phyloP scores from a whole-genome alignment of 2,329 filamentous ascomycete species.

The Acrocalymma vagum region DNA sequence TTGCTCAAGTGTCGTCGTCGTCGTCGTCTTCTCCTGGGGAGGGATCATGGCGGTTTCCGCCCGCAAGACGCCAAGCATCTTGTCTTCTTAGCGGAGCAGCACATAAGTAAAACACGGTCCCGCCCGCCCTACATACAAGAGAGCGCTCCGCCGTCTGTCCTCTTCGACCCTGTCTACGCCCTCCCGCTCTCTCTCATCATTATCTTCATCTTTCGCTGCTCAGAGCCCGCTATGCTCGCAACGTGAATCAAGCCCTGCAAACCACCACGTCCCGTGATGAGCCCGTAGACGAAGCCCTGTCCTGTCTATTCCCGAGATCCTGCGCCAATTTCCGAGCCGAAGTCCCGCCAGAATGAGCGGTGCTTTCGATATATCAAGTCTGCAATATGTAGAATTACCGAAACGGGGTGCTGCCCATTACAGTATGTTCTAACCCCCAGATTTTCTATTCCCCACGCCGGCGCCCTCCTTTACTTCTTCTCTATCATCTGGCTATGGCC shows the following conservation, averaged over 20 bases:
- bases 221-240: conserved; percentile 5
- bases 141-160: conserved; percentile 10
- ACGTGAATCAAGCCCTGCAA: neutral
- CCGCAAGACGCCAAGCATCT: conserved; percentile 46
- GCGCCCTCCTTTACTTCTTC: conserved; percentile 4
- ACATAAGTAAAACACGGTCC: conserved; percentile 36
- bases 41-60: no score
- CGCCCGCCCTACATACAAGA: conserved; percentile 15
- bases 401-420: conserved; percentile 28
- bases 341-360: conserved; percentile 22
- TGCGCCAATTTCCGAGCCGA: conserved; percentile 5
- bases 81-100: conserved; percentile 34
- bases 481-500: conserved; percentile 8
- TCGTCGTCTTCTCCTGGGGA: no score
- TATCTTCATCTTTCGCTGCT: conserved; percentile 17
- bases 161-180: conserved; percentile 17
- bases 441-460: conserved; percentile 1
- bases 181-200: conserved; percentile 19
- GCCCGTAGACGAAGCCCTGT: conserved; percentile 1
- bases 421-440: conserved; percentile 32
- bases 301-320: neutral
- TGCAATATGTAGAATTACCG: conserved; percentile 25
- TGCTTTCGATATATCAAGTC: conserved; percentile 13
- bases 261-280: neutral
- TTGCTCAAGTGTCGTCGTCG: no score